Percentiles rank a stretch among this genome's conserved stretches.
Conservation (phyloP, 177 flowering plant species). For the Telopea speciosissima region DNA sequence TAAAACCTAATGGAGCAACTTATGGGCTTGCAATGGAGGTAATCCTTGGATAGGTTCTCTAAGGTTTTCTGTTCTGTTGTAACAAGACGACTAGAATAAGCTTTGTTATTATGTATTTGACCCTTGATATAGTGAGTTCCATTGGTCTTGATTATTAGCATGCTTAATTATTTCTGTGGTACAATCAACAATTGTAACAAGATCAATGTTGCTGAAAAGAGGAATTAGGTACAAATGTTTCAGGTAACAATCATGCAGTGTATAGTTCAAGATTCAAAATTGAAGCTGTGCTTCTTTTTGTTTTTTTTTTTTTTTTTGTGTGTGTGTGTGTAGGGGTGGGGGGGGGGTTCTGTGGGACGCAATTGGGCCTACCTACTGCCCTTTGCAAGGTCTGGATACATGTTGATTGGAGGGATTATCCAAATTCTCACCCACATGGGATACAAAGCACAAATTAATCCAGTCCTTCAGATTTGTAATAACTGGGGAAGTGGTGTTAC, state of each 20-base stretch:
- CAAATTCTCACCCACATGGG: not conserved
- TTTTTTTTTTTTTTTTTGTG: too few species aligned
- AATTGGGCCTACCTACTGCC: not conserved
- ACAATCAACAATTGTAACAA: not conserved
- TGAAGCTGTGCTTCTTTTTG: too few species aligned
- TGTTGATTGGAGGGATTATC: not conserved
- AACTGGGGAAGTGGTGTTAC: too few species aligned
- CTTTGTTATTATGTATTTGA: not conserved
- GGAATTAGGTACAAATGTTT: not conserved
- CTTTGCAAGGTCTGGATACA: not conserved
- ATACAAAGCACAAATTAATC: too few species aligned
- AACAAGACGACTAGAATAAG: not conserved
- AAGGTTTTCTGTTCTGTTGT: not conserved
- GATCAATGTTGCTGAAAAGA: not conserved
- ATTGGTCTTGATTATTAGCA: not conserved
- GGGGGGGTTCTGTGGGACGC: not conserved
- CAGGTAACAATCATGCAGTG: not conserved
- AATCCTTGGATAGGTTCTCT: constrained; percentile 3
- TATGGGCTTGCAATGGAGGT: constrained; percentile 99
- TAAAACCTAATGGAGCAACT: constrained; percentile 79
- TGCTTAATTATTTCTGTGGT: not conserved
- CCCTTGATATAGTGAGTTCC: not conserved
- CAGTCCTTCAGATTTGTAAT: too few species aligned
- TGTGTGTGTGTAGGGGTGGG: not conserved
- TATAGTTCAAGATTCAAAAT: too few species aligned